Percentiles rank a stretch among this genome's conserved stretches.
These are phyloP conservation scores for Pelargonium citronellum DNA, from an alignment of 441 rosid genomes.

Conservation along the genomic window DNA sequence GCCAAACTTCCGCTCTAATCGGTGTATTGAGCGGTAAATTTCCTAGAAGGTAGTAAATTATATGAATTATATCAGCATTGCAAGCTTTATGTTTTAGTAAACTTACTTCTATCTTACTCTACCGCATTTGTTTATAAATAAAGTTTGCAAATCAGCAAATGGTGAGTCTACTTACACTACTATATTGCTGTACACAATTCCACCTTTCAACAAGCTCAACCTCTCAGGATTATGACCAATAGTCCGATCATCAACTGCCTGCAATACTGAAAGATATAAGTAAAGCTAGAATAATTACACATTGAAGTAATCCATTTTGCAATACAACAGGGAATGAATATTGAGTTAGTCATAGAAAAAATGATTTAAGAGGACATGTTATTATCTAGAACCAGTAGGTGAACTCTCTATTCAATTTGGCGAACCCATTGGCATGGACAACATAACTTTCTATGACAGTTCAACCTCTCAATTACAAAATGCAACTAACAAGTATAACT, in stretches of 20 bases:
- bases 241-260: conserved; percentile 59
- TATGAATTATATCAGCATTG: background rate
- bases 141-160: conserved; percentile 1
- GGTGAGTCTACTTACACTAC: conserved; percentile 37
- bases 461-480: background rate
- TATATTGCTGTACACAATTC: conserved; percentile 55
- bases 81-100: background rate
- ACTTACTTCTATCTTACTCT: no score
- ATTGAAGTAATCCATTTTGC: background rate
- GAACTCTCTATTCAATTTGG: background rate
- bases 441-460: background rate
- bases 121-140: background rate
- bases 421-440: background rate
- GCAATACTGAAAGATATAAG: conserved; percentile 18
- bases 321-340: background rate
- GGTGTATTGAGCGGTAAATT: background rate
- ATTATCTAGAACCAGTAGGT: background rate
- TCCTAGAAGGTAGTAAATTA: background rate
- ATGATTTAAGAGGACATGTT: background rate
- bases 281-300: conserved; percentile 6
- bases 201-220: conserved; percentile 54
- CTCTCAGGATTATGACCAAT: conserved; percentile 61
- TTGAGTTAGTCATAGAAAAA: background rate
- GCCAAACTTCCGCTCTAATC: background rate
- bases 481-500: background rate